phyloP scores from a whole-genome alignment of 208 protist species.

The Angomonas deanei region DNA sequence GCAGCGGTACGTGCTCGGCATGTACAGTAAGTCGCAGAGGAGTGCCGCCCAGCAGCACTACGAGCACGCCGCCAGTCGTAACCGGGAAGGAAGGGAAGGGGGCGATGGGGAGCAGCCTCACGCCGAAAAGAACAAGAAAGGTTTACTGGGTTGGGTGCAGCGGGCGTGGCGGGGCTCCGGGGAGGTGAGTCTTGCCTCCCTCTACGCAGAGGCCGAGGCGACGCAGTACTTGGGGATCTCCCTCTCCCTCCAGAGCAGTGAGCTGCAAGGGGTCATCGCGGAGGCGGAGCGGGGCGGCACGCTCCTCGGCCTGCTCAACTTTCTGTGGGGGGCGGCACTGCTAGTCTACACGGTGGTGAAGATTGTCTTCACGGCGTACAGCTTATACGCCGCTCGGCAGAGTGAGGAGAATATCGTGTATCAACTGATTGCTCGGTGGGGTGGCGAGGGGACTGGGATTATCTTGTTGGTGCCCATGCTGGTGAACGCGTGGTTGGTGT shows the following conservation, averaged over 20 bases:
- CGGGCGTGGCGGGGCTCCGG: constrained; percentile 10
- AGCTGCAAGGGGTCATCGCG: constrained; percentile 44
- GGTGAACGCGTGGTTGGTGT: constrained; percentile 70
- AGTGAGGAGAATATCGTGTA: constrained; percentile 43
- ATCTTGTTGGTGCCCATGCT: constrained; percentile 38
- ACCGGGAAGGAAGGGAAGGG: background rate
- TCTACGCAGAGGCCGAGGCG: constrained; percentile 42
- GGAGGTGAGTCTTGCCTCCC: constrained; percentile 14
- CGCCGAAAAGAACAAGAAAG: background rate
- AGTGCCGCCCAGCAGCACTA: constrained; percentile 44
- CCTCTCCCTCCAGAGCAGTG: constrained; percentile 62
- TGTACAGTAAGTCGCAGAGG: constrained; percentile 40
- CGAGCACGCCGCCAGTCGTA: background rate
- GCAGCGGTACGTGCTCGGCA: constrained; percentile 48
- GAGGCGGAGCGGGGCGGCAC: constrained; percentile 43
- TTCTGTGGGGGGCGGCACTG: constrained; percentile 36
- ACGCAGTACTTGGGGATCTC: constrained; percentile 43
- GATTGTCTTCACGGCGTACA: constrained; percentile 33
- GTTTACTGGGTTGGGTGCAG: background rate
- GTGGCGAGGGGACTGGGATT: constrained; percentile 20
- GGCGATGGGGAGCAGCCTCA: background rate
- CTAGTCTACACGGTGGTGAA: constrained; percentile 52
- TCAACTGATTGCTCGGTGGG: background rate
- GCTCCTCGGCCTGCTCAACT: constrained; percentile 42
- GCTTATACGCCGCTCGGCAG: constrained; percentile 25